Base-by-base conservation (phyloP, 768 basidiomycete genomes). In the Megacollybia marginata region DNA sequence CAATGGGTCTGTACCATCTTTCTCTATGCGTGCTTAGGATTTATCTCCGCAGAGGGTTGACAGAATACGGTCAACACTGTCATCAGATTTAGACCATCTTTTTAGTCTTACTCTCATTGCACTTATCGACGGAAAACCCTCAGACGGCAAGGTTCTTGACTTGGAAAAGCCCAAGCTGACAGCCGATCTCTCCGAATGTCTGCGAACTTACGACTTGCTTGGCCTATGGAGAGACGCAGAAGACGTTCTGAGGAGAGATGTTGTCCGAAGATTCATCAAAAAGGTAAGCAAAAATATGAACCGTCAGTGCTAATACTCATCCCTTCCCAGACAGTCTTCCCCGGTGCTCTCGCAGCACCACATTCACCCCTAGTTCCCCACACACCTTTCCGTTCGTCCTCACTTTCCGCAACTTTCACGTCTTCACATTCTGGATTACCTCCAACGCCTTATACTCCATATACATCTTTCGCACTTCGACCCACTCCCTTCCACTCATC, bases 181-280 rank as follows among this genome's bases (percentile, higher is more conserved):
- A 31, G 66, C 76, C 13, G 91, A 92, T 55, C 62, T 92, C 48
- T 80, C 78, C 1, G 90, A 93, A 57, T 89, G 89, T 60, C 65
- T 94, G 42, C 69, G 79, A 42, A 86, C 86, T 3, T 94, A 94
- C 58, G 88, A 92, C 55, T 64, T 76, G 7, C 69, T 99, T 46
- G 78, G 82, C 11, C 77, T 92, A 8, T 92, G 90, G 88, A 69
- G 80, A 57, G 83, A 89, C 54, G 95, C 93, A 1, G 94, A 95
- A 66, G 88, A 92, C 52, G 82, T 96, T 15, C 67, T 97, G 46
- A 73, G 85, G 49, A 71, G 70, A 47, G 80, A 85, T 42, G 69
- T 96, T 34, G 76, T 92, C 33, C 79, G 80, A 2, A 75, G 74
- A 12, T 94, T 93, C 57, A 74, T 92, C 9, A 82, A 79, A 58